phyloP scores from a whole-genome alignment of 176 grass and related monocot species.

The Cenchrus americanus region DNA sequence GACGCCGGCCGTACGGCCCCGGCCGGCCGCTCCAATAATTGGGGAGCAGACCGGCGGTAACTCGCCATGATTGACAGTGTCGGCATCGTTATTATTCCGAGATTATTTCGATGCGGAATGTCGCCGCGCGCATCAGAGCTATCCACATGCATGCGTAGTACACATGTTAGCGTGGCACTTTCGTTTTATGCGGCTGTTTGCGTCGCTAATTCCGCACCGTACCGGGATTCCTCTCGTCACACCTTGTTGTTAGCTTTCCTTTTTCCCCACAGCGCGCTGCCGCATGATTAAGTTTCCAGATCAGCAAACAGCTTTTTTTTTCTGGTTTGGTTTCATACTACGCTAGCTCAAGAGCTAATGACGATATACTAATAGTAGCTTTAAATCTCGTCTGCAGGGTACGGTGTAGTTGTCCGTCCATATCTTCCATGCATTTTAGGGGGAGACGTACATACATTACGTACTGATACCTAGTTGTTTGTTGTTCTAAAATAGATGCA shows the following conservation, averaged over 20 bases:
- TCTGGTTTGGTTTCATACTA: background rate
- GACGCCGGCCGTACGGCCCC: too few species aligned
- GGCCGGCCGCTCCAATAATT: background rate
- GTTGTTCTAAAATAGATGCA: too few species aligned
- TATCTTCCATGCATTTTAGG: too few species aligned
- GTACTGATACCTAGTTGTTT: too few species aligned
- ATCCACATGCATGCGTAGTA: constrained; percentile 3
- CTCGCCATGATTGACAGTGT: constrained; percentile 36
- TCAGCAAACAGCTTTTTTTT: background rate
- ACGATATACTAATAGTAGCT: too few species aligned
- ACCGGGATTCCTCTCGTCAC: background rate
- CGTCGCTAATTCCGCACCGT: background rate
- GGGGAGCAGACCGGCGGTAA: background rate
- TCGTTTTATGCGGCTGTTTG: background rate
- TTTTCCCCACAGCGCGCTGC: too few species aligned
- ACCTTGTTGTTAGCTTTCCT: too few species aligned
- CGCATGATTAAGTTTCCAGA: background rate
- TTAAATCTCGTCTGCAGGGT: too few species aligned
- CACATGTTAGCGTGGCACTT: constrained; percentile 22
- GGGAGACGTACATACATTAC: too few species aligned
- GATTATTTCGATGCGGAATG: background rate
- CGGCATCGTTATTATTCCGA: background rate
- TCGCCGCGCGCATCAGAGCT: constrained; percentile 25
- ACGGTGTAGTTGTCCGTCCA: too few species aligned
- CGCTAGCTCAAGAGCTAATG: background rate